Evolutionary conservation across 2,329 filamentous ascomycete genomes (phyloP).

Genomic region (Bipolaris victoriae): DNA sequence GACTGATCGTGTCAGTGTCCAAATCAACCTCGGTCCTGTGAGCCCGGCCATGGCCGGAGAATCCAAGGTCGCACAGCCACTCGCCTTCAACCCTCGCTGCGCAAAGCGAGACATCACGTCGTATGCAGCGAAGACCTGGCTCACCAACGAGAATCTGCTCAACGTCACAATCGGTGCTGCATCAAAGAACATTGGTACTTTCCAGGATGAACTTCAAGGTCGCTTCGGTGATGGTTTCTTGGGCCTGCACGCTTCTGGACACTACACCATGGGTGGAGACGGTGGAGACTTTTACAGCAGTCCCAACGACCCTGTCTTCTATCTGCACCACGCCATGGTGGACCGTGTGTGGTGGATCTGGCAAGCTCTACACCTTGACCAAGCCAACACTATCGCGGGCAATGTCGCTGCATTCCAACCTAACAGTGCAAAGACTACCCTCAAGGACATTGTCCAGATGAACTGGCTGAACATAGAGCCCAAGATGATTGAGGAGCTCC

Average conservation of each 20-base stretch:
- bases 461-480: slow-evolving; percentile 42
- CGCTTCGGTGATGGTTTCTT: slow-evolving; percentile 25
- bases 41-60: slow-evolving; percentile 16
- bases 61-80: slow-evolving; percentile 16
- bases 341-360: slow-evolving; percentile 57
- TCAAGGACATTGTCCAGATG: slow-evolving; percentile 52
- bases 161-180: slow-evolving; percentile 61
- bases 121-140: slow-evolving; percentile 18
- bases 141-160: slow-evolving; percentile 40
- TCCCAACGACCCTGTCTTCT: slow-evolving; percentile 55
- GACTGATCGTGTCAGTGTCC: slow-evolving; percentile 9
- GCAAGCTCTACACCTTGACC: slow-evolving; percentile 43
- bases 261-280: slow-evolving; percentile 29
- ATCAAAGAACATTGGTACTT: slow-evolving; percentile 38
- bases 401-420: slow-evolving; percentile 54
- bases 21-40: slow-evolving; percentile 35
- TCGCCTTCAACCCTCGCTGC: slow-evolving; percentile 40
- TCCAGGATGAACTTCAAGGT: slow-evolving; percentile 44
- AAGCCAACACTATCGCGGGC: slow-evolving; percentile 22
- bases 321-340: slow-evolving; percentile 55
- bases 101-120: slow-evolving; percentile 44
- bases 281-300: slow-evolving; percentile 53
- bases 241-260: slow-evolving; percentile 53
- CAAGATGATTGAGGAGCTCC: slow-evolving; percentile 44
- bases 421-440: slow-evolving; percentile 52